Evolutionary conservation across 306 rosid genomes (phyloP), one percentile per base, ranked within the genome.

Genomic region (Purshia tridentata): DNA sequence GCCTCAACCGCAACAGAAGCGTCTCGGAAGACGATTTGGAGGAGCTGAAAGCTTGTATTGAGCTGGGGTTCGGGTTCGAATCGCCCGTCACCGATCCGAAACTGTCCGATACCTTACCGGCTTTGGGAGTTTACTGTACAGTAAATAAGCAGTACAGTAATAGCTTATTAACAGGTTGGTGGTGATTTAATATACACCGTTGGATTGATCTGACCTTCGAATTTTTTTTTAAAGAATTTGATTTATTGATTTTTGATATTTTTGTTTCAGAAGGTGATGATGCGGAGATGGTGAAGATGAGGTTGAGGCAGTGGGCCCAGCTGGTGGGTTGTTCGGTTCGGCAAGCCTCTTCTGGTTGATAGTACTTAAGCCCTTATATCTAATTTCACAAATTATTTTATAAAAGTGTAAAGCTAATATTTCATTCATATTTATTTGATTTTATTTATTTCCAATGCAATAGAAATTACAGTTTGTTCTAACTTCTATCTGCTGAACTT

Each of bases 21-120:
- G 66, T 92, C 6, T 84, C 90, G 19, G 90, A 87, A 63, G 90
- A 90, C 19, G 92, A 92, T 42, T 42, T 92, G 45, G 81, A 90
- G 0, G 98, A 92, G 48, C 72, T 92, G 40, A 92, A 90, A 29
- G 98, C 90, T 4, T 92, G 98, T 78, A 44, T 92, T 19, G 98
- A 90, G 52, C 88, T 92, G 42, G 98, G 98, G 5, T 85, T 85
- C 54, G 78, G 91, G 65, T 88, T 90, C 72, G 90, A 88, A 49
- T 87, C 96, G 16, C 82, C 85, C 1, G 86, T 86, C 20, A 22
- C 77, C 2, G 89, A 90, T 79, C 83, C 75, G 18, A 87, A 88
- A 8, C 78, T 92, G 0, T 76, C 84, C 5, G 9, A 77, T 5
- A 84, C 95, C 0, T 77, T 92, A 20, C 97, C 96, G 0, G 95